Base-by-base conservation (phyloP, 768 basidiomycete species). In the Termitomyces titanicus region DNA sequence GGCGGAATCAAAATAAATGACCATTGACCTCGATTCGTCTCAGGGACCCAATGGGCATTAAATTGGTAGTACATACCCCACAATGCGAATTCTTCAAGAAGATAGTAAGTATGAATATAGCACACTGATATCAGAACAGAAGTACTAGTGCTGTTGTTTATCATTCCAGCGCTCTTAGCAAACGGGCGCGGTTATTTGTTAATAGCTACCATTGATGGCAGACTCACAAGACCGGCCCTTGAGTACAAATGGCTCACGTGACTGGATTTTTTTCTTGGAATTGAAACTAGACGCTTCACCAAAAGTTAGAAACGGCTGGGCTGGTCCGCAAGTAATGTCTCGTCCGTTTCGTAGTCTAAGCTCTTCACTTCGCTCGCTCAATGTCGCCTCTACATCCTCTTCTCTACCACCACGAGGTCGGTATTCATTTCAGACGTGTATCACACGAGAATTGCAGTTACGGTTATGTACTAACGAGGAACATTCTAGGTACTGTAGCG, bases 311-410 rank as follows among this genome's bases (percentile, higher is more conserved):
- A 55, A 54, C 54, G 46, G 51, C 51, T 52, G 55, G 49, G 31
- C 27, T 52, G 10, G 35, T 38, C 12, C 35, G 35, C 48, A 25
- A 49, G 35, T 38, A 40, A 73, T 71, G 72, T 70, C 70, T 62
- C 60, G 66, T 51, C 55, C 61, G 48, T 53, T 66, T 47, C 68
- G 66, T 55, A 64, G 62, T 59, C 40, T 71, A 49, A 54, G 59
- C 49, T 61, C 64, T 9, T 59, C 70, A 31, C 38, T 72, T 35
- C 68, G 68, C 22, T 47, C 53, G 29, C 37, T 58, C 31, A 58
- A 60, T 48, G 58, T 52, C 38, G 47, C 49, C 22, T 48, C 55
- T 25, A 55, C 48, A 15, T 48, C 47, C 6, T 37, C 48, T 24
- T 49, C 35, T 38, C 35, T 64, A 44, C 61, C 63, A 31, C 65